These are phyloP conservation scores for Sporothrix luriei DNA, from an alignment of 2,329 filamentous ascomycete species.

Conservation along the genomic window DNA sequence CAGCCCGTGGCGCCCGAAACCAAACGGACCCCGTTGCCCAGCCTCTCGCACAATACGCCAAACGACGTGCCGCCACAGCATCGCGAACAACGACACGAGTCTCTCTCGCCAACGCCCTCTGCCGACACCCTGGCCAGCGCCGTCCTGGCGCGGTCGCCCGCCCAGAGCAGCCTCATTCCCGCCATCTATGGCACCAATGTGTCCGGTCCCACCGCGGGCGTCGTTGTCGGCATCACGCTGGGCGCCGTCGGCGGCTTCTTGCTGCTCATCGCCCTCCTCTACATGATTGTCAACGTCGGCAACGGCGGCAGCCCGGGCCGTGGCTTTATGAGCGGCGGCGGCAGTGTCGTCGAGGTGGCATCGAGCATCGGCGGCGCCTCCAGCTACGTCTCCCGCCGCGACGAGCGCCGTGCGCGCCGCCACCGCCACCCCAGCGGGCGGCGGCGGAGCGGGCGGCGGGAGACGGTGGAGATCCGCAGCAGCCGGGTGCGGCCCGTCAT, in stretches of 20 bases:
- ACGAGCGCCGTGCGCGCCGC: neutral
- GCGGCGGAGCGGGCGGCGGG: conserved; percentile 35
- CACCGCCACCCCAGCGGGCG: conserved; percentile 31
- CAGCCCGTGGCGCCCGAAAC: neutral
- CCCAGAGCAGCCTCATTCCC: conserved; percentile 40
- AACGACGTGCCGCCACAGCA: neutral
- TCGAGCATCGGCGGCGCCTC: conserved; percentile 37
- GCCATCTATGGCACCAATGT: conserved; percentile 40
- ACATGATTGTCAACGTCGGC: conserved; percentile 42
- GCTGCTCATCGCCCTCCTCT: conserved; percentile 43
- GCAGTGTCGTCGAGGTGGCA: conserved; percentile 33
- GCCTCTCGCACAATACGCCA: neutral
- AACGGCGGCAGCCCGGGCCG: neutral
- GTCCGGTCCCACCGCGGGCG: conserved; percentile 41
- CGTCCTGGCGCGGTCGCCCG: conserved; percentile 33
- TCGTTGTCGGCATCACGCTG: conserved; percentile 47
- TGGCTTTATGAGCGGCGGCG: conserved; percentile 16
- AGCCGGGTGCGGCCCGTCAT: conserved; percentile 36
- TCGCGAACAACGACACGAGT: neutral
- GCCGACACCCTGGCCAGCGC: neutral
- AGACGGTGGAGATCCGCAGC: conserved; percentile 41
- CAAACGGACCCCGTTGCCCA: neutral
- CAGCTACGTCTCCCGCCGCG: conserved; percentile 37
- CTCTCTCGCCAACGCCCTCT: conserved; percentile 3
- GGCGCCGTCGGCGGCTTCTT: conserved; percentile 51